phyloP scores from a whole-genome alignment of 106 monocot genomes.

The Allium fistulosum region DNA sequence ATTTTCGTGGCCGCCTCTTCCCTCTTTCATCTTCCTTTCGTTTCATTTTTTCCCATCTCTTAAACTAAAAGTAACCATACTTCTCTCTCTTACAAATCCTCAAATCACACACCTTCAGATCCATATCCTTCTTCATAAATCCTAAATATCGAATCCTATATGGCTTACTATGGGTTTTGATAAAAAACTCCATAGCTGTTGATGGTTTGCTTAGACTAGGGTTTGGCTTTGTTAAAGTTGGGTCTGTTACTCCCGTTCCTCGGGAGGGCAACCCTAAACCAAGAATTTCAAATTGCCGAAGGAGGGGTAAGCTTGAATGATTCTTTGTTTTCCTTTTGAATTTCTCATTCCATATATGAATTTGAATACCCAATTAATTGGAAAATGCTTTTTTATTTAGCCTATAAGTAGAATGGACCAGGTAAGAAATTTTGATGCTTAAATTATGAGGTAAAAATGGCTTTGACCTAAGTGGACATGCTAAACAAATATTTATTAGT shows the following conservation, averaged over 20 bases:
- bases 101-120: too few relatives aligned
- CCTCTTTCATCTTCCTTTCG: too few relatives aligned
- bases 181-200: constrained; percentile 91
- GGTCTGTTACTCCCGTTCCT: constrained; percentile 91
- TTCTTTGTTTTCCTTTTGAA: not conserved
- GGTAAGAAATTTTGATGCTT: too few relatives aligned
- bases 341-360: too few relatives aligned
- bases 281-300: constrained; percentile 71
- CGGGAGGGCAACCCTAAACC: constrained; percentile 98
- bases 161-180: constrained; percentile 99
- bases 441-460: not conserved
- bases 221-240: constrained; percentile 96
- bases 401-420: too few relatives aligned
- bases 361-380: too few relatives aligned
- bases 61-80: too few relatives aligned
- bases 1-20: too few relatives aligned
- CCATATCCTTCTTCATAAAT: too few relatives aligned
- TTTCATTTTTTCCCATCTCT: too few relatives aligned
- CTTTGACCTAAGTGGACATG: not conserved
- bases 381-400: too few relatives aligned
- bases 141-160: constrained; percentile 85
- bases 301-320: constrained; percentile 57
- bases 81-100: too few relatives aligned
- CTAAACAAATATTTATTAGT: not conserved
- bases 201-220: constrained; percentile 87